These are phyloP conservation scores for Sugiyamaella xylanicola DNA, from an alignment of 1,139 yeast species.

Conservation along the genomic window DNA sequence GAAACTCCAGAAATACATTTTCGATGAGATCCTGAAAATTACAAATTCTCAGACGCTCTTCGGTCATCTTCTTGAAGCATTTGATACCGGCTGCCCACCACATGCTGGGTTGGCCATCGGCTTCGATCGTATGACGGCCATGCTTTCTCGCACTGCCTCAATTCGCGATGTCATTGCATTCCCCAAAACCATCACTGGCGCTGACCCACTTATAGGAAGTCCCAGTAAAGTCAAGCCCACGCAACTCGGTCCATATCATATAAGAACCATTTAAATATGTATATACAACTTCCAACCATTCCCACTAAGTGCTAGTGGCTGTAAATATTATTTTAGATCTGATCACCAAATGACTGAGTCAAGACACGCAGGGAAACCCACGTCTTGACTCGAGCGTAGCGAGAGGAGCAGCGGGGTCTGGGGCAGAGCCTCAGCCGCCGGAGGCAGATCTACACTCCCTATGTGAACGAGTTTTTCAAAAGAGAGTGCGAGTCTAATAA, in stretches of 20 bases:
- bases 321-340: too few relatives aligned
- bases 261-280: constrained; percentile 15
- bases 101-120: constrained; percentile 98
- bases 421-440: not conserved
- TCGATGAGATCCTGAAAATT: constrained; percentile 39
- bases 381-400: not conserved
- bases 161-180: constrained; percentile 94
- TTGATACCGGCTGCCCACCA: constrained; percentile 94
- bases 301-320: not conserved
- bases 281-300: too few relatives aligned
- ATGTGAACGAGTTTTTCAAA: too few relatives aligned
- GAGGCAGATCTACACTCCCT: too few relatives aligned
- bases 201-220: constrained; percentile 83
- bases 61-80: constrained; percentile 82
- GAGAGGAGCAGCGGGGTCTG: not conserved
- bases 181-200: constrained; percentile 89
- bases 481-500: not conserved
- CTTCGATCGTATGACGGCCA: constrained; percentile 89
- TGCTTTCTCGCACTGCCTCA: constrained; percentile 71
- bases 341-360: too few relatives aligned
- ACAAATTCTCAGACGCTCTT: constrained; percentile 62
- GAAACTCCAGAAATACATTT: constrained; percentile 66
- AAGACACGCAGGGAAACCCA: too few relatives aligned
- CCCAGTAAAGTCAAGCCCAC: constrained; percentile 65
- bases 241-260: constrained; percentile 45